phyloP scores from a whole-genome alignment of 2,329 filamentous ascomycete genomes.

The Ceratocystis ficicola region DNA sequence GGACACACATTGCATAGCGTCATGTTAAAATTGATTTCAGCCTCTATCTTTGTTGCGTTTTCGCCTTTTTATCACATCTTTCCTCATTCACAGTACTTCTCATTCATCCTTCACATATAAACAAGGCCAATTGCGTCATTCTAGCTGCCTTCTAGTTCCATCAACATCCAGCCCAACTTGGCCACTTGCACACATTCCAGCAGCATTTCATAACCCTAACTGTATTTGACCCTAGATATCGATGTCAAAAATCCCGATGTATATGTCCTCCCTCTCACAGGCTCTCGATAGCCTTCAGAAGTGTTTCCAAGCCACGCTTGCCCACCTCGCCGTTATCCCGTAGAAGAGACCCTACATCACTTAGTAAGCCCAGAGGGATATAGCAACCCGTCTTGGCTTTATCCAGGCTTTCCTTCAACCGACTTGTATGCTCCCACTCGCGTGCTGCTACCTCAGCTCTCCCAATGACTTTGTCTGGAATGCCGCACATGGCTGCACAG shows the following conservation, averaged over 20 bases:
- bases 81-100: not conserved
- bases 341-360: conserved; percentile 71
- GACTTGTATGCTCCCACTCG: conserved; percentile 90
- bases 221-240: not conserved
- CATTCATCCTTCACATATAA: not conserved
- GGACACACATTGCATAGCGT: conserved; percentile 1
- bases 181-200: not conserved
- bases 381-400: conserved; percentile 66
- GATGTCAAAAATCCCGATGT: not conserved
- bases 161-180: not conserved
- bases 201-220: not conserved
- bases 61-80: not conserved
- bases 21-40: not conserved
- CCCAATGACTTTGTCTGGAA: conserved; percentile 68
- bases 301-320: conserved; percentile 44
- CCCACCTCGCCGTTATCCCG: conserved; percentile 43
- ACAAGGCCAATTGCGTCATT: not conserved
- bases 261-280: conserved; percentile 27
- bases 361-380: conserved; percentile 73
- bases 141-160: not conserved
- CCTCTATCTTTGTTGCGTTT: not conserved
- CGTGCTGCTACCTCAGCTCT: conserved; percentile 76
- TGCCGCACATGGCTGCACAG: conserved; percentile 96
- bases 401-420: conserved; percentile 78
- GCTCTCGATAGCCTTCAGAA: conserved; percentile 48